Conservation (phyloP, 352 stramenopile species). For the Pythium biforme region DNA sequence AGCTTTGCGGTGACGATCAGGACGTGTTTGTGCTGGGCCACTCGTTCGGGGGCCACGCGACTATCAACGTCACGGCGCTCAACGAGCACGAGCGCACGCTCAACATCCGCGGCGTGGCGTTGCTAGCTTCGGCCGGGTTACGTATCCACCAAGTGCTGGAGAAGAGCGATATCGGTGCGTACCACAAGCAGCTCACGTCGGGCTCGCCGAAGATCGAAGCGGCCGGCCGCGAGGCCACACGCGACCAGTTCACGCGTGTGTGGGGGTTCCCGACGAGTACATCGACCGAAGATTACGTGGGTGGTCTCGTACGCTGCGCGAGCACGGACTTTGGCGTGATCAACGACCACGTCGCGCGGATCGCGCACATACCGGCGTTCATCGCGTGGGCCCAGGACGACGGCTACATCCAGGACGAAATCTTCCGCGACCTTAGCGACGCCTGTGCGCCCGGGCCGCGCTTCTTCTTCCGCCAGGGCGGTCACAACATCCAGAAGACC, state of each 20-base stretch:
- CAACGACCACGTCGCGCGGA: constrained; percentile 22
- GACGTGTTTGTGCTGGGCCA: constrained; percentile 32
- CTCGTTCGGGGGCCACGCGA: constrained; percentile 34
- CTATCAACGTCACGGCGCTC: constrained; percentile 26
- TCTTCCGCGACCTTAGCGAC: constrained; percentile 29
- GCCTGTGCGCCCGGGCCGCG: constrained; percentile 29
- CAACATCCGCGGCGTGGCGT: constrained; percentile 20
- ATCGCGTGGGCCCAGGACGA: constrained; percentile 38
- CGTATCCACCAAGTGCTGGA: constrained; percentile 35
- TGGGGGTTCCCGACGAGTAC: constrained; percentile 23
- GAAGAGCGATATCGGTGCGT: constrained; percentile 1
- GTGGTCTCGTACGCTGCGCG: constrained; percentile 32
- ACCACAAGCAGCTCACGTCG: constrained; percentile 18
- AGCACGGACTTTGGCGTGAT: constrained; percentile 40
- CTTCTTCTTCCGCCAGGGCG: constrained; percentile 36
- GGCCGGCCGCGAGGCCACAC: constrained; percentile 1
- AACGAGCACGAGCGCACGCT: constrained; percentile 20
- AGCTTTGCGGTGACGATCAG: constrained; percentile 23
- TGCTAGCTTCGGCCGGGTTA: constrained; percentile 34
- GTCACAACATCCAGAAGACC: constrained; percentile 61
- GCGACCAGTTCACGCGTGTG: constrained; percentile 21
- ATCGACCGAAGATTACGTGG: constrained; percentile 23
- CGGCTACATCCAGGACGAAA: constrained; percentile 33
- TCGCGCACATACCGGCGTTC: constrained; percentile 36
- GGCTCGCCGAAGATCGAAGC: constrained; percentile 13